Conservation (phyloP, 306 rosid species). For the Trifolium repens region DNA sequence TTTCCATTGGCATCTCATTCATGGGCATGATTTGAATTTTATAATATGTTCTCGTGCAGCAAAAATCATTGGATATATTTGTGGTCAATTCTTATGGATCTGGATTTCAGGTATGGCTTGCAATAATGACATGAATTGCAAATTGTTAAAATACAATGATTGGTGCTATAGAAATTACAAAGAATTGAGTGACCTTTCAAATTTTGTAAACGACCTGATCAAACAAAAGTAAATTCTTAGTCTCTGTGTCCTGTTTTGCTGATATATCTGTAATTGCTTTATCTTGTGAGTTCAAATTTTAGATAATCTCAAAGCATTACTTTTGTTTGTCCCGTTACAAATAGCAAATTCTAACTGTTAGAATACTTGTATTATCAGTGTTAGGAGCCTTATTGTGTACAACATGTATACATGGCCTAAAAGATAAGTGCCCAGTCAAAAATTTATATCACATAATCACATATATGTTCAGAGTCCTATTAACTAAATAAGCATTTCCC, state of each 20-base stretch:
- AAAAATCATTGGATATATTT: slow-evolving; percentile 87
- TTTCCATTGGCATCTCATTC: slow-evolving; percentile 36
- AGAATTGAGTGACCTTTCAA: neutral
- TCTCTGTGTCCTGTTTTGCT: slow-evolving; percentile 15
- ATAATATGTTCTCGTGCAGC: slow-evolving; percentile 59
- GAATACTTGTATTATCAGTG: neutral
- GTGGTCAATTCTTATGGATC: slow-evolving; percentile 97
- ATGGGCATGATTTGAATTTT: slow-evolving; percentile 30
- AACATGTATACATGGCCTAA: slow-evolving; percentile 2
- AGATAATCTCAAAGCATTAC: slow-evolving; percentile 26
- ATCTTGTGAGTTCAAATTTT: slow-evolving; percentile 10
- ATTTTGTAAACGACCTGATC: slow-evolving; percentile 8
- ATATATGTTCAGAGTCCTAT: neutral
- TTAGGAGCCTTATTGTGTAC: slow-evolving; percentile 16
- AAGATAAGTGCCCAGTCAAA: neutral
- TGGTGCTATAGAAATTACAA: slow-evolving; percentile 8
- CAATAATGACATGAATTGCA: neutral
- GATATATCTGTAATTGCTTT: slow-evolving; percentile 4
- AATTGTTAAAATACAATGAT: slow-evolving; percentile 29
- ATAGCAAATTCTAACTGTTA: slow-evolving; percentile 7
- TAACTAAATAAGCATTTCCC: slow-evolving; percentile 8
- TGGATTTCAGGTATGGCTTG: slow-evolving; percentile 77
- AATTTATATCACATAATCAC: neutral
- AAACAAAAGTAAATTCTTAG: slow-evolving; percentile 4
- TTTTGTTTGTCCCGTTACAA: slow-evolving; percentile 26